A percentile compares a stretch with the other conserved stretches of the same genome.
Conservation (phyloP, 768 basidiomycete genomes). For the Tylopilus subfusipes region DNA sequence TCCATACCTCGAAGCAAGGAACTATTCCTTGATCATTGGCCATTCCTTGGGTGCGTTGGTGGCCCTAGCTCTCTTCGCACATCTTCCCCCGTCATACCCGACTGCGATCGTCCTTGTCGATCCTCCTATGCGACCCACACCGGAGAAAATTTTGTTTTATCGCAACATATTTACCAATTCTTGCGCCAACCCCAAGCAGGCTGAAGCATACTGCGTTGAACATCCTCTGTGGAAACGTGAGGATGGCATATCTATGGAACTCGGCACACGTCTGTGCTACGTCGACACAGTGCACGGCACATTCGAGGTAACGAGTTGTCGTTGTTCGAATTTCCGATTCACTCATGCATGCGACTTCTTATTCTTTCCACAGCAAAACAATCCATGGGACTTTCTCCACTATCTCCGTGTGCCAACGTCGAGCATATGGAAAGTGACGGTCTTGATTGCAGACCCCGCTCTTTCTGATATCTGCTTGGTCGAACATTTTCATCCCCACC, state of each 20-base stretch:
- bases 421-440: conserved; percentile 12
- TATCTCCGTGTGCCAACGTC: neutral
- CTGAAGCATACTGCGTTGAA: neutral
- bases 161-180: neutral
- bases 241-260: conserved; percentile 4
- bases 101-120: conserved; percentile 22
- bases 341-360: neutral
- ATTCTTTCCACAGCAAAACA: conserved; percentile 6
- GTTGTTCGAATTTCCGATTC: neutral
- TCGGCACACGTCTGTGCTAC: conserved; percentile 14
- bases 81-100: conserved; percentile 6
- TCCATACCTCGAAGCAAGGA: conserved; percentile 12
- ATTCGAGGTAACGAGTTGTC: neutral
- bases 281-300: neutral
- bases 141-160: neutral
- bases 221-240: conserved; percentile 14
- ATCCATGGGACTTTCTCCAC: conserved; percentile 19
- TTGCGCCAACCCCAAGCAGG: neutral
- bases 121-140: conserved; percentile 5
- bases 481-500: conserved; percentile 13
- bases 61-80: conserved; percentile 1
- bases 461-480: neutral
- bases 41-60: conserved; percentile 18
- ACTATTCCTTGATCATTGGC: conserved; percentile 20
- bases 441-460: conserved; percentile 21